Evolutionary conservation across 2,329 filamentous ascomycete genomes (phyloP).

Genomic region (Grosmannia penicillata): DNA sequence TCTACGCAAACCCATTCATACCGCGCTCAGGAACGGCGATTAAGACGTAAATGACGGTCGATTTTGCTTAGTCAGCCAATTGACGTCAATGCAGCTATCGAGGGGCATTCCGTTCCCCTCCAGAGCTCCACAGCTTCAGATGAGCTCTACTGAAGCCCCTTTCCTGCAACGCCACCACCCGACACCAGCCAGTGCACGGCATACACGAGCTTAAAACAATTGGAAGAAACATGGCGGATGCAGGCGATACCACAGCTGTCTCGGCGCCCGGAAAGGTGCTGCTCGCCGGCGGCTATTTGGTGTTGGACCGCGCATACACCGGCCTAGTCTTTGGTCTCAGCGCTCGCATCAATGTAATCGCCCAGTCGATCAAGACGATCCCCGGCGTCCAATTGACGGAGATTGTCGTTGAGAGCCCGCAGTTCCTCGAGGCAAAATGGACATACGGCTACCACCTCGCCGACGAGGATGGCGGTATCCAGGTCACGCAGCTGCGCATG

Average conservation of each 20-base stretch:
- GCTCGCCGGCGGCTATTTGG: conserved; percentile 85
- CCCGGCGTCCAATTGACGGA: conserved; percentile 51
- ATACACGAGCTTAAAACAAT: too few species aligned
- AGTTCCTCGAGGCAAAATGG: conserved; percentile 81
- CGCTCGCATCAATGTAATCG: conserved; percentile 51
- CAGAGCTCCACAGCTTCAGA: conserved; percentile 4
- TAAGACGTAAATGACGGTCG: too few species aligned
- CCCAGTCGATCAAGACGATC: conserved; percentile 40
- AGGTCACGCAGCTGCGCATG: conserved; percentile 65
- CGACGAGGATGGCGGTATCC: conserved; percentile 61
- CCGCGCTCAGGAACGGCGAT: too few species aligned
- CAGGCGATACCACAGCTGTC: conserved; percentile 35
- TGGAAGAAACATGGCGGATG: conserved; percentile 8
- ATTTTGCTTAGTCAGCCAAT: background rate
- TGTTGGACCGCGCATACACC: conserved; percentile 76
- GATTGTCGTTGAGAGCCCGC: conserved; percentile 79
- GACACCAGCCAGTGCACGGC: background rate
- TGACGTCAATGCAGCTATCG: conserved; percentile 1
- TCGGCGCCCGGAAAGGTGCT: conserved; percentile 96
- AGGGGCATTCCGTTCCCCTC: background rate
- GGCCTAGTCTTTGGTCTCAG: conserved; percentile 56
- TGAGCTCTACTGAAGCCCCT: background rate
- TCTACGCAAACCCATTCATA: too few species aligned
- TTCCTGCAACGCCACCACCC: background rate
- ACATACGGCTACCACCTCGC: conserved; percentile 64